These are phyloP conservation scores for Coniosporium uncinatum DNA, from an alignment of 2,329 filamentous ascomycete genomes.

Conservation along the genomic window DNA sequence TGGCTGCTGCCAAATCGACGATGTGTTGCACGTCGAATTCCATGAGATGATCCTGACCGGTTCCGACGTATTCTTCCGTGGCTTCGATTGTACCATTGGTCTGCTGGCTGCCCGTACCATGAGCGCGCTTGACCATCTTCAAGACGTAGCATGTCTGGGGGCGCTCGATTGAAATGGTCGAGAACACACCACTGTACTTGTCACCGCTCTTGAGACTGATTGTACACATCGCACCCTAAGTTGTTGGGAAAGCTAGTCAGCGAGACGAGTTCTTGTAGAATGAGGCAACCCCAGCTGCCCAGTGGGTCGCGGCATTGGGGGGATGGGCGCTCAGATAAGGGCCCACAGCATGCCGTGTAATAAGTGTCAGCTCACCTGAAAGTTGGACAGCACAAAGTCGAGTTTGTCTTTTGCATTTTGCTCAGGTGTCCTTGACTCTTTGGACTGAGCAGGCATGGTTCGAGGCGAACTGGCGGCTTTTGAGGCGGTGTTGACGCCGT, in stretches of 20 bases:
- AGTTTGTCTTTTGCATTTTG: slow-evolving; percentile 55
- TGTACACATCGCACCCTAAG: too few species aligned
- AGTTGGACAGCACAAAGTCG: slow-evolving; percentile 51
- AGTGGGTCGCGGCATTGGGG: too few species aligned
- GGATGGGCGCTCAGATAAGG: too few species aligned
- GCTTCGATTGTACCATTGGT: slow-evolving; percentile 36
- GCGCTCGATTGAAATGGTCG: slow-evolving; percentile 22
- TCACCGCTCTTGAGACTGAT: slow-evolving; percentile 56
- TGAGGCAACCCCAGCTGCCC: too few species aligned
- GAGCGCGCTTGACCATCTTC: slow-evolving; percentile 58
- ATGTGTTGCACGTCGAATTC: slow-evolving; percentile 57
- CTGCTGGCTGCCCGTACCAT: slow-evolving; percentile 29
- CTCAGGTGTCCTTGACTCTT: slow-evolving; percentile 47
- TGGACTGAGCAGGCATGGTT: slow-evolving; percentile 23
- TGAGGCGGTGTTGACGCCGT: slow-evolving; percentile 39
- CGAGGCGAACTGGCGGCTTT: slow-evolving; percentile 33
- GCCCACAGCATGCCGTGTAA: too few species aligned
- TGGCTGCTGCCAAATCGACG: slow-evolving; percentile 46
- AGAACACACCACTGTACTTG: slow-evolving; percentile 55
- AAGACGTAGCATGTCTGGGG: slow-evolving; percentile 48
- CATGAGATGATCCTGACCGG: slow-evolving; percentile 46
- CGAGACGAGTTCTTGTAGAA: too few species aligned
- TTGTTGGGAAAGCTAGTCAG: too few species aligned
- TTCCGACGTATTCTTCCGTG: slow-evolving; percentile 36
- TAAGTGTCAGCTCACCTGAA: too few species aligned